These are phyloP conservation scores for Aspergillus versicolor DNA, from an alignment of 2,329 filamentous ascomycete species.

Conservation along the genomic window DNA sequence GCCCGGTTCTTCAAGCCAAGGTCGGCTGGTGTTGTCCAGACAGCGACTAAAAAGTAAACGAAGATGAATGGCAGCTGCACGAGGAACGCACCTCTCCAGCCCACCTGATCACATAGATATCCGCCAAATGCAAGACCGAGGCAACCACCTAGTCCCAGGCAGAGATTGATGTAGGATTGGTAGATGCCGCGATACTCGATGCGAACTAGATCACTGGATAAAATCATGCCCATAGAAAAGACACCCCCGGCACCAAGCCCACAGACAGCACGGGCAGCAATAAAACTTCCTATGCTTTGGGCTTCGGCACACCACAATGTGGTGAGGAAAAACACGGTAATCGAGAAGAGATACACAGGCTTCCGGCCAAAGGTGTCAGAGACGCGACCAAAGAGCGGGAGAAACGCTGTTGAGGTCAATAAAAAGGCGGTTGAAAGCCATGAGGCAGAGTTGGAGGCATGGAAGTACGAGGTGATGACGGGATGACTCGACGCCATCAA, in stretches of 20 bases:
- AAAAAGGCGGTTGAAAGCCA: slow-evolving; percentile 81
- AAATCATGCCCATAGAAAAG: slow-evolving; percentile 64
- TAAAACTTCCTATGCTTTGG: slow-evolving; percentile 68
- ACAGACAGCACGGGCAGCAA: slow-evolving; percentile 67
- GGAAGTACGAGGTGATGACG: slow-evolving; percentile 77
- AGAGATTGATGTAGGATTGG: slow-evolving; percentile 44
- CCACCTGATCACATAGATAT: slow-evolving; percentile 39
- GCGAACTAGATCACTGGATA: slow-evolving; percentile 67
- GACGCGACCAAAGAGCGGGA: slow-evolving; percentile 71
- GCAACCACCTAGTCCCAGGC: slow-evolving; percentile 37
- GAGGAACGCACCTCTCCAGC: slow-evolving; percentile 46
- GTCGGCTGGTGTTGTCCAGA: slow-evolving; percentile 43
- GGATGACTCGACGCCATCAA: slow-evolving; percentile 81
- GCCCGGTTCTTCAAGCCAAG: slow-evolving; percentile 48
- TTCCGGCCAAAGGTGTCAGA: slow-evolving; percentile 73
- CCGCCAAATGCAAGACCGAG: slow-evolving; percentile 41
- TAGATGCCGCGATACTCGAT: slow-evolving; percentile 59
- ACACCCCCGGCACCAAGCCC: slow-evolving; percentile 72
- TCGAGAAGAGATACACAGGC: slow-evolving; percentile 62
- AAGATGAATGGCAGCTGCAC: slow-evolving; percentile 53
- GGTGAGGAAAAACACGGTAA: slow-evolving; percentile 62
- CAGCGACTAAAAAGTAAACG: slow-evolving; percentile 44
- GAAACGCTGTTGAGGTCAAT: slow-evolving; percentile 72
- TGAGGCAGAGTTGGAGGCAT: slow-evolving; percentile 73
- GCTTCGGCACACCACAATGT: slow-evolving; percentile 72